Evolutionary conservation across 1,139 yeast genomes (phyloP).

Genomic region (Nadsonia starkeyi-henricii): DNA sequence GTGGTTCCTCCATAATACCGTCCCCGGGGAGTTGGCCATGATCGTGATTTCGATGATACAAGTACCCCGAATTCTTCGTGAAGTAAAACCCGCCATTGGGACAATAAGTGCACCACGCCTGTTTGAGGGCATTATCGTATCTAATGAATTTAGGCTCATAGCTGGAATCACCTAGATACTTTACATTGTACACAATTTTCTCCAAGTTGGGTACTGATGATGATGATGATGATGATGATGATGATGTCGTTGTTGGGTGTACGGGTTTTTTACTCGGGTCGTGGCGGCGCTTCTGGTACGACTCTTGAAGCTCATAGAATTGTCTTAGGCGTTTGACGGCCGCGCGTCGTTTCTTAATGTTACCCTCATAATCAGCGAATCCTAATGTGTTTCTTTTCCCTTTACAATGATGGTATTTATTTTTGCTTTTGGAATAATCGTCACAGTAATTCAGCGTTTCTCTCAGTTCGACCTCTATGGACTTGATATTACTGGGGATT

Average conservation of each 20-base stretch:
- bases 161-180: not conserved
- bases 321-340: not conserved
- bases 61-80: conserved; percentile 19
- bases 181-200: not conserved
- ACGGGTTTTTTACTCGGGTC: no score
- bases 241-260: no score
- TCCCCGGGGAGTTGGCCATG: conserved; percentile 21
- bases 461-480: no score
- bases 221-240: no score
- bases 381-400: no score
- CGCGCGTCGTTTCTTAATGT: not conserved
- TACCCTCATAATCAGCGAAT: no score
- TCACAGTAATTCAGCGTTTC: no score
- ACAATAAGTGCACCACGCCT: conserved; percentile 20
- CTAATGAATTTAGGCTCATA: conserved; percentile 4
- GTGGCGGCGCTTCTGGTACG: not conserved
- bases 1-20: conserved; percentile 18
- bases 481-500: no score
- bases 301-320: not conserved
- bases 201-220: not conserved
- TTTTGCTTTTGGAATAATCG: no score
- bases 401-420: no score
- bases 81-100: conserved; percentile 15
- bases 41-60: conserved; percentile 20
- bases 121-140: conserved; percentile 8